Evolutionary conservation across 1,139 yeast genomes (phyloP), one percentile per base, ranked within the genome.

Genomic region (Geotrichum klebahnii): DNA sequence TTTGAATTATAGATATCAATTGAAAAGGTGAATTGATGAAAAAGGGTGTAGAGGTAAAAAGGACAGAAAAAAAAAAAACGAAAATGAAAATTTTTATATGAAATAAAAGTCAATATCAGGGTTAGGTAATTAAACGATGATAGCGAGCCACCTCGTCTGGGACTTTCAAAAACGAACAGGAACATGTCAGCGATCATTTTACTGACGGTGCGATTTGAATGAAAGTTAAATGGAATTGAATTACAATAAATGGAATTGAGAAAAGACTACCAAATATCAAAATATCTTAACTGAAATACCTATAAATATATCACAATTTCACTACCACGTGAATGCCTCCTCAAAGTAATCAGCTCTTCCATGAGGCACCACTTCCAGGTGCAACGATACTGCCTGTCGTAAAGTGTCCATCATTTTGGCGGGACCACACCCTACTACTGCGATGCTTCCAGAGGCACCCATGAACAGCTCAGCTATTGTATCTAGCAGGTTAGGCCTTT

Each of bases 391-490:
- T 4, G 62, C 54, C 52, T 58, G 53, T 28, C 70, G 56, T 16
- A 67, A 48, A 2, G 59, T 53, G 50, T 69, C 72, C 65, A 67
- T 67, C 71, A 68, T 64, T 3, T 61, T 53, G 0, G 69, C 66
- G 2, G 72, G 72, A 1, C 72, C 72, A 45, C 72, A 68, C 3
- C 68, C 69, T 8, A 68, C 57, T 1, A 69, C 69, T 26, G 66
- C 62, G 2, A 66, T 61, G 37, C 67, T 60, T 17, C 70, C 69
- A 19, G 57, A 52, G 5, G 68, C 53, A 14, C 48, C 46, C 16
- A 50, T 37, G 42, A 67, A 59, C 38, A 59, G 57, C 28, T 59
- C 61, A 16, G 55, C 51, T 20, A 67, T 53, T 1, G 57, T 51
- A 9, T 52, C 48, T 3, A 50, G 52, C 34, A 66, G 40, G 34